These are phyloP conservation scores for Jatropha curcas DNA, from an alignment of 345 rosid species.

Conservation along the genomic window DNA sequence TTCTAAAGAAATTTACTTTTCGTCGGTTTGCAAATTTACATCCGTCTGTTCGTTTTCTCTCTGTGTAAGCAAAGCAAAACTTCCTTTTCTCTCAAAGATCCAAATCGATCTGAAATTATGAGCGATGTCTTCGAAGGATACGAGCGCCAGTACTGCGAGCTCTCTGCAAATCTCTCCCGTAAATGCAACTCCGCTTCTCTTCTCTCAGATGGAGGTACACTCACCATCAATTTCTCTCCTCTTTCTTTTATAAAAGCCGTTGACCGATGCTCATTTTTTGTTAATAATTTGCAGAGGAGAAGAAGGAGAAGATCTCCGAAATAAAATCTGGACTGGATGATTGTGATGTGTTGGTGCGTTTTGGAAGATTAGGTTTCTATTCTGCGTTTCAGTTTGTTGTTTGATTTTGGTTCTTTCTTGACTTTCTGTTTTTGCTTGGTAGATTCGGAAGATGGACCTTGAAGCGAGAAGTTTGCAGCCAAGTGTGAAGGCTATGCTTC, in stretches of 20 bases:
- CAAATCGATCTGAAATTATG: constrained; percentile 33
- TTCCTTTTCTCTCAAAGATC: background rate
- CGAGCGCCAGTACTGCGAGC: constrained; percentile 93
- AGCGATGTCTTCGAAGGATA: constrained; percentile 85
- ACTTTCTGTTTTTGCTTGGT: background rate
- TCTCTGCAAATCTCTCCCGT: constrained; percentile 77
- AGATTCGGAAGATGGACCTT: constrained; percentile 90
- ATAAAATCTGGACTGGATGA: constrained; percentile 77
- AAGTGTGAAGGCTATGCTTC: constrained; percentile 69
- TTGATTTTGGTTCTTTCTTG: background rate
- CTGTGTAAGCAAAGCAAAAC: background rate
- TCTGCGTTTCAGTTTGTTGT: background rate
- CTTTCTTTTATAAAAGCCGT: background rate
- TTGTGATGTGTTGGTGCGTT: constrained; percentile 73
- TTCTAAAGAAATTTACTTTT: background rate
- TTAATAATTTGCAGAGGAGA: constrained; percentile 49
- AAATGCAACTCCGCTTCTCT: constrained; percentile 66
- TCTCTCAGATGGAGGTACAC: constrained; percentile 54
- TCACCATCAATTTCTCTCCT: background rate
- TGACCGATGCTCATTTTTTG: background rate
- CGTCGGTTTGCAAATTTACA: background rate
- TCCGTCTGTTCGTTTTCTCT: background rate
- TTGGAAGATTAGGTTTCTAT: background rate
- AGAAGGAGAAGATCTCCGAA: constrained; percentile 51
- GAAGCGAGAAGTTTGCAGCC: constrained; percentile 90